These are phyloP conservation scores for Trypanosoma theileri DNA, from an alignment of 208 protist genomes.

Conservation along the genomic window DNA sequence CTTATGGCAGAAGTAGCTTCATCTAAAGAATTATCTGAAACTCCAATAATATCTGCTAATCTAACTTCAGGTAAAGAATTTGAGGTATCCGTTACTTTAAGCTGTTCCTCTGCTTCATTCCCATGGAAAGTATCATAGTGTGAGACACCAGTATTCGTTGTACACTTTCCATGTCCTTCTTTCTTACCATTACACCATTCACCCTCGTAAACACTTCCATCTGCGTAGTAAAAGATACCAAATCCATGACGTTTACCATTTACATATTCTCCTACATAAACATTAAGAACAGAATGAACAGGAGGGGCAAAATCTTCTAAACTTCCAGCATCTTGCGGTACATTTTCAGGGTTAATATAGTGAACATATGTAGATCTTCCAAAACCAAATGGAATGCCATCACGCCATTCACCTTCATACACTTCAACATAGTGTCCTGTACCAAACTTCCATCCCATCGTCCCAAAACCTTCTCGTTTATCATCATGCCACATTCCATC, in stretches of 20 bases:
- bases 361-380: conserved; percentile 70
- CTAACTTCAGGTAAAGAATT: conserved; percentile 41
- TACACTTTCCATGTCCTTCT: conserved; percentile 58
- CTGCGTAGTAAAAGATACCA: conserved; percentile 84
- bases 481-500: conserved; percentile 38
- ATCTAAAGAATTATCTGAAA: conserved; percentile 35
- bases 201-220: conserved; percentile 86
- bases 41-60: conserved; percentile 36
- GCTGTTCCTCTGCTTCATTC: conserved; percentile 17
- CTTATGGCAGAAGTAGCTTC: conserved; percentile 32
- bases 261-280: conserved; percentile 65
- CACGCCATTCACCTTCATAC: conserved; percentile 79
- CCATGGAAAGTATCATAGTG: conserved; percentile 34
- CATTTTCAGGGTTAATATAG: conserved; percentile 5
- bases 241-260: conserved; percentile 64
- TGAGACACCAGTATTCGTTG: conserved; percentile 50
- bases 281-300: conserved; percentile 55
- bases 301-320: conserved; percentile 44
- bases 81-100: conserved; percentile 20
- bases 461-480: conserved; percentile 49
- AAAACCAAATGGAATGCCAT: conserved; percentile 60
- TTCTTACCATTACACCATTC: conserved; percentile 68
- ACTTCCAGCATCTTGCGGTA: conserved; percentile 5
- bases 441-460: conserved; percentile 75
- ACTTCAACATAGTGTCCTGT: conserved; percentile 50